phyloP scores from a whole-genome alignment of 768 basidiomycete genomes.

The Phanerodontia chrysosporium region DNA sequence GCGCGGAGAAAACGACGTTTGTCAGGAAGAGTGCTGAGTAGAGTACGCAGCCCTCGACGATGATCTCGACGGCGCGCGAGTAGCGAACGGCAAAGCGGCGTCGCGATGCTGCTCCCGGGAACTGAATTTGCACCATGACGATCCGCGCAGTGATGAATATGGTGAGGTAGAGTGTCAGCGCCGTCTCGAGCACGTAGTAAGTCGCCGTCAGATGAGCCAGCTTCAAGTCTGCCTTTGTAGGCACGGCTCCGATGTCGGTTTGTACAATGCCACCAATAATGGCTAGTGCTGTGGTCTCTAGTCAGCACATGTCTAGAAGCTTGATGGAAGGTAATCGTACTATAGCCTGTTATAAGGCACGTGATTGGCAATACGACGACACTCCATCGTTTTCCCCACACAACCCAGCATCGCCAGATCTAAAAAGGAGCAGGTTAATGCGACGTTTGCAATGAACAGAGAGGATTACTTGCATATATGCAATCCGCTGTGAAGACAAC shows the following conservation, averaged over 20 bases:
- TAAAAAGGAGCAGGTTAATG: not conserved
- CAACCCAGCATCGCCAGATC: conserved; percentile 4
- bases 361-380: not conserved
- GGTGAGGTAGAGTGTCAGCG: not conserved
- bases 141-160: not conserved
- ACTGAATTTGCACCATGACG: not conserved
- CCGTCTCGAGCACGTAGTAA: not conserved
- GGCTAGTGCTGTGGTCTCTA: not conserved
- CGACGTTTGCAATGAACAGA: not conserved
- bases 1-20: not conserved
- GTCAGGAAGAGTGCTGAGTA: not conserved
- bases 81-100: not conserved
- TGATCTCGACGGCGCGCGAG: not conserved
- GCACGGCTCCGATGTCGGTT: not conserved
- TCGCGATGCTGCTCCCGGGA: not conserved
- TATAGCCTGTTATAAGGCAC: not conserved
- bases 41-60: not conserved
- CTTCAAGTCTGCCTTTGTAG: not conserved
- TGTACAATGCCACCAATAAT: not conserved
- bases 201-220: not conserved
- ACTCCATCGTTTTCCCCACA: not conserved
- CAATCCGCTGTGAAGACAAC: not conserved
- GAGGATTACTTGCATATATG: not conserved
- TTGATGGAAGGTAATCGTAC: not conserved
- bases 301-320: not conserved